Conservation (phyloP, 2,329 filamentous ascomycete species). For the Pochonia chlamydosporia region DNA sequence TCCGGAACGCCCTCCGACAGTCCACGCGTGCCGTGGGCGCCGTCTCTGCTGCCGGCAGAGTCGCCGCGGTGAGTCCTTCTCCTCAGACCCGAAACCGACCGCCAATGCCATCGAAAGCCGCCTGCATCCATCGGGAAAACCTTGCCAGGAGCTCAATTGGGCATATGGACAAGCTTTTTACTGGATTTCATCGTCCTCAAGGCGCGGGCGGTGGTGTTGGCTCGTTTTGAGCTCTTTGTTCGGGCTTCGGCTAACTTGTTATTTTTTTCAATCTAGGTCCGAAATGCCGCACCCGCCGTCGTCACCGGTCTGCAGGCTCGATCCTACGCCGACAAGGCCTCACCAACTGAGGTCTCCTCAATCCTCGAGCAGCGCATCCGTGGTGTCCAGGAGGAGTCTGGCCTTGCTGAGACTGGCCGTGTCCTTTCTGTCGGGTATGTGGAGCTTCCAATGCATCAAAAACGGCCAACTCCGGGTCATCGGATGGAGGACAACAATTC, state of each 20-base stretch:
- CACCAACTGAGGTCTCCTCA: constrained; percentile 96
- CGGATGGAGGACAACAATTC: background rate
- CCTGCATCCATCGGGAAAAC: constrained; percentile 25
- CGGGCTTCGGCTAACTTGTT: constrained; percentile 47
- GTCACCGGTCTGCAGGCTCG: constrained; percentile 61
- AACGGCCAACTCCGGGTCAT: constrained; percentile 1
- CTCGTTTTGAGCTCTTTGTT: constrained; percentile 30
- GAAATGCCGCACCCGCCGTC: constrained; percentile 76
- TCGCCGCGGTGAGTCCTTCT: constrained; percentile 80
- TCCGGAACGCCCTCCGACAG: constrained; percentile 97
- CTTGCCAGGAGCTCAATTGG: constrained; percentile 30
- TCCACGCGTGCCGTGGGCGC: constrained; percentile 92
- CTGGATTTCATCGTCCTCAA: background rate
- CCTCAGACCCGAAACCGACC: constrained; percentile 32
- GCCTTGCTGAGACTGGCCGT: constrained; percentile 96
- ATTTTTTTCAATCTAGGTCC: constrained; percentile 60
- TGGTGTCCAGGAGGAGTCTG: constrained; percentile 94
- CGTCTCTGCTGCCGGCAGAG: constrained; percentile 85
- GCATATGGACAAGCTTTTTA: constrained; percentile 10
- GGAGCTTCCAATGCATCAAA: constrained; percentile 15
- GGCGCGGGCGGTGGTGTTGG: constrained; percentile 10
- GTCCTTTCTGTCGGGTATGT: constrained; percentile 98
- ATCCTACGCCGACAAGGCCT: constrained; percentile 88
- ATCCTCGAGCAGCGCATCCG: constrained; percentile 99
- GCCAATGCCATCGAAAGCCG: constrained; percentile 39